These are phyloP conservation scores for Piper longum DNA, from an alignment of 164 flowering plant species.

Conservation along the genomic window DNA sequence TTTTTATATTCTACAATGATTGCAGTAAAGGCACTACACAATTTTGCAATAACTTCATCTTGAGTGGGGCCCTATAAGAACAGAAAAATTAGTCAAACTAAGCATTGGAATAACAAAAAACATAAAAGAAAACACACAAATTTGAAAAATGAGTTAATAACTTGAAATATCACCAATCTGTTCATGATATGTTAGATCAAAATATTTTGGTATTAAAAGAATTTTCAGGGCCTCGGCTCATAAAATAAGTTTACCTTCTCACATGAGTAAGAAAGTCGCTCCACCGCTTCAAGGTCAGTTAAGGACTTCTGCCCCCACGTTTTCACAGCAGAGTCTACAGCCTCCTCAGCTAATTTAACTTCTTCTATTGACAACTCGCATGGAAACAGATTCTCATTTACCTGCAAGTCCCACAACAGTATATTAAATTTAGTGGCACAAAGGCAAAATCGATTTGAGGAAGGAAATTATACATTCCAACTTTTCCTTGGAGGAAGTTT, in stretches of 20 bases:
- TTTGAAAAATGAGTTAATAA: too few relatives aligned
- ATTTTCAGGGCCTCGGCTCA: too few relatives aligned
- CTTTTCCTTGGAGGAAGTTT: slow-evolving; percentile 60
- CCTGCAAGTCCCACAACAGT: slow-evolving; percentile 34
- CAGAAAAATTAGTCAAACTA: too few relatives aligned
- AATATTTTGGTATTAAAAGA: too few relatives aligned
- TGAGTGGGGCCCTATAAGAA: slow-evolving; percentile 62
- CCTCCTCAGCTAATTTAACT: slow-evolving; percentile 60
- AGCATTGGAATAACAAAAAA: not conserved
- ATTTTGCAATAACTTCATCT: slow-evolving; percentile 74
- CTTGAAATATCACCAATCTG: too few relatives aligned
- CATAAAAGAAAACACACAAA: not conserved
- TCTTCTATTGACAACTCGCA: slow-evolving; percentile 59
- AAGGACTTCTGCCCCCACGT: slow-evolving; percentile 80
- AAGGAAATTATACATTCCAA: slow-evolving; percentile 63
- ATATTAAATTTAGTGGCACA: not conserved
- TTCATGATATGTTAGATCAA: too few relatives aligned
- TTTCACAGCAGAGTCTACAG: slow-evolving; percentile 67
- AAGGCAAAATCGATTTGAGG: not conserved
- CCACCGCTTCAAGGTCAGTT: slow-evolving; percentile 95
- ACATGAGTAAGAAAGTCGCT: slow-evolving; percentile 83
- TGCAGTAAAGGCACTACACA: slow-evolving; percentile 54
- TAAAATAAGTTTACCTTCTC: slow-evolving; percentile 53
- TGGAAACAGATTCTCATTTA: slow-evolving; percentile 74
- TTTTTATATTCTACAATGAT: slow-evolving; percentile 64